These are phyloP conservation scores for Hypoxylon fragiforme DNA, from an alignment of 495 filamentous ascomycete genomes.

Conservation along the genomic window DNA sequence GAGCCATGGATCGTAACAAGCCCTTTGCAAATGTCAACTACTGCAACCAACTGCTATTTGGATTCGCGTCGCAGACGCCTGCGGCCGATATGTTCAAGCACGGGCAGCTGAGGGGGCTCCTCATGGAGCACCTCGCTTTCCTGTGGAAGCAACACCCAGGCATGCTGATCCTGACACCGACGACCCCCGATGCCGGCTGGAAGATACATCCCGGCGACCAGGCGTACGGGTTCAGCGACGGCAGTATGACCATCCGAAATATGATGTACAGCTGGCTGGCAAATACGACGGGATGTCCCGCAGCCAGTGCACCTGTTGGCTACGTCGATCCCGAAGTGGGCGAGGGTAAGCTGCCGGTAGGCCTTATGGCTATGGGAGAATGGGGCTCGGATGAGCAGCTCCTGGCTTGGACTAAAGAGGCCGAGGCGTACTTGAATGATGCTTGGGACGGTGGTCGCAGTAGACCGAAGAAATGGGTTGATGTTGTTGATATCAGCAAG, in stretches of 20 bases:
- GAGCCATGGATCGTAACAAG: conserved; percentile 22
- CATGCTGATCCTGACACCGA: conserved; percentile 78
- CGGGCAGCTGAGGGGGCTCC: conserved; percentile 70
- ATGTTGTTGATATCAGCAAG: conserved; percentile 43
- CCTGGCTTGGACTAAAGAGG: conserved; percentile 72
- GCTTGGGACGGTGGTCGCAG: conserved; percentile 43
- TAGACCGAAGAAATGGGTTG: conserved; percentile 47
- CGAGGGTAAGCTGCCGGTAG: conserved; percentile 63
- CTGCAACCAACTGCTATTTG: conserved; percentile 74
- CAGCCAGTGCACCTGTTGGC: conserved; percentile 77
- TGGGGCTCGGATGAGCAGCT: conserved; percentile 85
- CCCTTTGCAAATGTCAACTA: conserved; percentile 56
- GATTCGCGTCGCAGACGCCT: conserved; percentile 63
- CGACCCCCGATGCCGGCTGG: conserved; percentile 77
- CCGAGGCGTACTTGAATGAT: conserved; percentile 56
- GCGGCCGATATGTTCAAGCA: conserved; percentile 72
- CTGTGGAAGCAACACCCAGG: conserved; percentile 75
- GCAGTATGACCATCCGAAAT: conserved; percentile 68
- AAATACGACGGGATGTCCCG: conserved; percentile 80
- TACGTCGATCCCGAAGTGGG: conserved; percentile 60
- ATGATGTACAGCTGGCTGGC: conserved; percentile 92
- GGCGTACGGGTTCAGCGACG: conserved; percentile 70
- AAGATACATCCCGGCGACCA: conserved; percentile 55
- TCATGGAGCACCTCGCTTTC: conserved; percentile 81
- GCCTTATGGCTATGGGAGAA: conserved; percentile 87